phyloP scores from a whole-genome alignment of 2,329 filamentous ascomycete species.

The Canariomyces notabilis region DNA sequence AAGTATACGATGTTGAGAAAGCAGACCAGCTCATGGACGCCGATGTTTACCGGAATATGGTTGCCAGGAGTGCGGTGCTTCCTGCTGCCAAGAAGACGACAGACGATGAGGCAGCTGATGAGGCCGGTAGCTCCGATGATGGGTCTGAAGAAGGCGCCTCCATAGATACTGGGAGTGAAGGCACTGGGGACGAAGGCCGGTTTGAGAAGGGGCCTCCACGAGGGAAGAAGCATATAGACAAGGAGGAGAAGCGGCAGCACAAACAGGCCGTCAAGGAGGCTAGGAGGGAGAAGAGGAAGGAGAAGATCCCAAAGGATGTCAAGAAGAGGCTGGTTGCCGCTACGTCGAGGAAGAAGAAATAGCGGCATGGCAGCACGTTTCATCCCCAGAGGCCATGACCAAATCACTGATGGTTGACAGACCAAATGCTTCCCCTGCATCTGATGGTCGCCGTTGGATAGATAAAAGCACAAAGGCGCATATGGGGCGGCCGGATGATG shows the following conservation, averaged over 20 bases:
- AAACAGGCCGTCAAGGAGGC: conserved; percentile 92
- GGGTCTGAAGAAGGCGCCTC: conserved; percentile 46
- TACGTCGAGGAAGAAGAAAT: conserved; percentile 59
- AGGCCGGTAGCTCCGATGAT: conserved; percentile 32
- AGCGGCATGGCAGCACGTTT: conserved; percentile 10
- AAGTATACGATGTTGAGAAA: conserved; percentile 93
- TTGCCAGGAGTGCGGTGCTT: conserved; percentile 56
- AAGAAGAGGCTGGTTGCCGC: conserved; percentile 81
- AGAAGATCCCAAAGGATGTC: conserved; percentile 92
- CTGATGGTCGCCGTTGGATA: no score
- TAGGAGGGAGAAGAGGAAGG: conserved; percentile 86
- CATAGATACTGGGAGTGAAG: conserved; percentile 44
- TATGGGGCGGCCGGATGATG: conserved; percentile 29
- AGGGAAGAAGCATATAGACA: conserved; percentile 84
- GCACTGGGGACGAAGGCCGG: conserved; percentile 39
- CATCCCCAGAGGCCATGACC: neutral
- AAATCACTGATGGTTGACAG: no score
- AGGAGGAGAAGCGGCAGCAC: conserved; percentile 79
- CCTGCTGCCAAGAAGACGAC: conserved; percentile 37
- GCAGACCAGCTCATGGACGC: conserved; percentile 70
- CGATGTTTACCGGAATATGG: conserved; percentile 79
- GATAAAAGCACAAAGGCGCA: neutral
- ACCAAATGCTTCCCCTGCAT: no score
- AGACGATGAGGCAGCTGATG: conserved; percentile 32
- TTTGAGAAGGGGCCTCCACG: conserved; percentile 66